A percentile compares a stretch with the other conserved stretches of the same genome.
These are phyloP conservation scores for Dovyalis caffra DNA, from an alignment of 345 rosid genomes.

Conservation along the genomic window DNA sequence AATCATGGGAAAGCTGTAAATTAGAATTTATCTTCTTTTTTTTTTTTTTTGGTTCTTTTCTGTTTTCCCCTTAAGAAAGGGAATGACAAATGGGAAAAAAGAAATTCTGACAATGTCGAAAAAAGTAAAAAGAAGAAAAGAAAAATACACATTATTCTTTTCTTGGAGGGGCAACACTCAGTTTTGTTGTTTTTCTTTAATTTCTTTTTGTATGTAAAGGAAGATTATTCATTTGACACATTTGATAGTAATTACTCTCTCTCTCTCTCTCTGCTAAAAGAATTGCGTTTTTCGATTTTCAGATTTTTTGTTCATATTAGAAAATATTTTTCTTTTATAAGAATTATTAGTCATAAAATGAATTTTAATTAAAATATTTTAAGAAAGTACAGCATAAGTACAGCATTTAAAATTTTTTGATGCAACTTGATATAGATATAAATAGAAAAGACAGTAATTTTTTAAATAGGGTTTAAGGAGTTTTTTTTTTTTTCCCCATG, in stretches of 20 bases:
- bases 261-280: neutral
- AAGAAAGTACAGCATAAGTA: no score
- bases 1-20: conserved; percentile 24
- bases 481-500: no score
- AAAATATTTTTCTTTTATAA: no score
- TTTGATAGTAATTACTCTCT: neutral
- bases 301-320: no score
- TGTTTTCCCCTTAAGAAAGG: neutral
- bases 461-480: no score
- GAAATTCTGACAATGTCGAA: neutral
- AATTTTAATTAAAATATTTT: no score
- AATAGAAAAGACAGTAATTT: no score
- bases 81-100: neutral
- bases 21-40: neutral
- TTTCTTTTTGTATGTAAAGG: neutral
- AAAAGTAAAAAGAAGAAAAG: neutral
- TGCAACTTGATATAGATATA: no score
- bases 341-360: no score
- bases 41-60: neutral
- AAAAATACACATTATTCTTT: conserved; percentile 10
- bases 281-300: no score
- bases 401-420: no score
- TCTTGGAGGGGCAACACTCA: neutral
- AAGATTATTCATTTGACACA: neutral
- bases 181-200: neutral